A percentile compares a stretch with the other conserved stretches of the same genome.
Conservation (phyloP, 1,139 yeast genomes). For the Suhomyces maxii region DNA sequence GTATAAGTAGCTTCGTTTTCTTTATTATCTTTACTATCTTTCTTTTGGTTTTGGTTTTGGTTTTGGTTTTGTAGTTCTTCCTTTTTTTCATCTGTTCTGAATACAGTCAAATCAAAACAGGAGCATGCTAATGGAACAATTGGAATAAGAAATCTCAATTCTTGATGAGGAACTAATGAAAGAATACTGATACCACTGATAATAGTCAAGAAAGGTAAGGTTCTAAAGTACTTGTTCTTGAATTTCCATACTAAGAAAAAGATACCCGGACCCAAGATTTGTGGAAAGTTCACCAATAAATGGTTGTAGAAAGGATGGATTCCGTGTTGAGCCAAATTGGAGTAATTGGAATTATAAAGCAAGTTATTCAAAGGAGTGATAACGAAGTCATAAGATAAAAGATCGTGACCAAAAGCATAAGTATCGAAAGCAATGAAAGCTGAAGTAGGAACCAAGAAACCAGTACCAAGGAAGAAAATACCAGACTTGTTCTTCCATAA, state of each 20-base stretch:
- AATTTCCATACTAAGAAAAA: slow-evolving; percentile 42
- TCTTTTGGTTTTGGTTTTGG: background rate
- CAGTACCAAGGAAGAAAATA: slow-evolving; percentile 22
- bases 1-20: background rate
- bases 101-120: slow-evolving; percentile 50
- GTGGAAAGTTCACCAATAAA: slow-evolving; percentile 71
- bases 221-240: slow-evolving; percentile 34
- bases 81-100: slow-evolving; percentile 1
- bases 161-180: slow-evolving; percentile 87
- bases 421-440: slow-evolving; percentile 53
- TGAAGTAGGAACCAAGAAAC: slow-evolving; percentile 35
- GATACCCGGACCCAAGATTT: slow-evolving; percentile 74
- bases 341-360: slow-evolving; percentile 58
- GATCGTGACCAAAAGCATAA: slow-evolving; percentile 2
- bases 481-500: slow-evolving; percentile 29
- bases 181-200: slow-evolving; percentile 61
- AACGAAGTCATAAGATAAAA: slow-evolving; percentile 17
- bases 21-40: background rate
- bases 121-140: slow-evolving; percentile 69
- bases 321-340: slow-evolving; percentile 77
- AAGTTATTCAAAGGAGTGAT: slow-evolving; percentile 79
- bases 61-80: slow-evolving; percentile 4
- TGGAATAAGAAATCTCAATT: slow-evolving; percentile 80
- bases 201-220: slow-evolving; percentile 59
- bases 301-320: slow-evolving; percentile 80